Evolutionary conservation across 2,329 filamentous ascomycete species (phyloP), one percentile per base, ranked within the genome.

Genomic region (Emmonsiellopsis sp.): DNA sequence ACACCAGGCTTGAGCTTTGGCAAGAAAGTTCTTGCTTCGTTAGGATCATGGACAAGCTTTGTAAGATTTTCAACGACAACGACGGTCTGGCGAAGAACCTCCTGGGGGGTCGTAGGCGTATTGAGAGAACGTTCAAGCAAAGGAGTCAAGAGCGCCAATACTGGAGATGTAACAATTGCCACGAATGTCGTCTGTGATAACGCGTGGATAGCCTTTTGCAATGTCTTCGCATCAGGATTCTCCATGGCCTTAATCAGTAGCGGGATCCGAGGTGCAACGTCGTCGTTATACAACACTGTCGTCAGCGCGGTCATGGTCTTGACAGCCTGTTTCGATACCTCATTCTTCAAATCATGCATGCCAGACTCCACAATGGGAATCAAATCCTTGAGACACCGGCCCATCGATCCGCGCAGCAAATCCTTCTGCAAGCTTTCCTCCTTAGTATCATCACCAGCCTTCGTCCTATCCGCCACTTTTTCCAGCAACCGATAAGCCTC

Each of bases 121-220:
- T 96, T 96, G 57, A 98, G 81, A 15, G 91, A 89, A 62, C 93
- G 86, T 75, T 97, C 93, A 31, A 98, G 83, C 61, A 97, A 86
- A 45, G 93, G 93, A 1, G 93, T 98, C 53, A 98, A 80, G 53
- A 98, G 83, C 15, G 93, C 93, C 54, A 98, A 82, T 5, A 97
- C 92, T 8, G 93, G 93, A 7, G 92, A 96, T 10, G 90, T 96
- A 62, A 98, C 93, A 59, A 95, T 81, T 53, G 93, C 91, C 51
- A 98, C 93, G 62, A 98, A 98, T n/a, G 93, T 98, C 9, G 93
- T 98, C 75, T 95, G 89, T 3, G 91, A 96, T 45, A 98, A 79
- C 45, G 91, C 93, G 67, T 96, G 93, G 60, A 98, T 97, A 34
- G 93, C 91, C 77, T 96, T 96, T 69, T 95, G 89, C 53, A 94